phyloP scores from a whole-genome alignment of 345 rosid species.

The Eucalyptus pauciflora region DNA sequence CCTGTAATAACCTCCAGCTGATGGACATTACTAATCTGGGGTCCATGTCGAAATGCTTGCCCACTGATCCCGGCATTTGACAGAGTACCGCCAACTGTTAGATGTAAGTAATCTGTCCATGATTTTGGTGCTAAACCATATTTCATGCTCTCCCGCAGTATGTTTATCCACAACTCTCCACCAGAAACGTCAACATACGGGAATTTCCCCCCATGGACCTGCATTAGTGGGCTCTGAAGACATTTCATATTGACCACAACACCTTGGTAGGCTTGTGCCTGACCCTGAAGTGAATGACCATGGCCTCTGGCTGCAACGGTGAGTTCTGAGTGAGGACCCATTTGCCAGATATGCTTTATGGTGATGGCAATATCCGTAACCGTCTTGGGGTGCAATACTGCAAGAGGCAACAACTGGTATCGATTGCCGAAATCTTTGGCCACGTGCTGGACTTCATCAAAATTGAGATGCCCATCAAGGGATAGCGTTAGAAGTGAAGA shows the following conservation, averaged over 20 bases:
- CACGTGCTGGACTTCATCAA: conserved; percentile 53
- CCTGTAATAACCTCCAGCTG: conserved; percentile 95
- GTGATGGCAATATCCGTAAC: conserved; percentile 71
- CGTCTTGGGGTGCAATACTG: conserved; percentile 74
- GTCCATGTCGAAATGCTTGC: conserved; percentile 86
- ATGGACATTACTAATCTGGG: conserved; percentile 91
- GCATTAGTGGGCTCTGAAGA: conserved; percentile 32
- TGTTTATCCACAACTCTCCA: conserved; percentile 89
- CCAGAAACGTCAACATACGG: conserved; percentile 76
- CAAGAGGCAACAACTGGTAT: conserved; percentile 54
- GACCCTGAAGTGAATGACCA: conserved; percentile 86
- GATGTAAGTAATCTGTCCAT: conserved; percentile 90
- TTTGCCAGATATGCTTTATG: conserved; percentile 63
- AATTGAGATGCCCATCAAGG: conserved; percentile 64
- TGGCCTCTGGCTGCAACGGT: conserved; percentile 91
- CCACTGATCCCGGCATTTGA: conserved; percentile 97
- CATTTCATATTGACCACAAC: conserved; percentile 79
- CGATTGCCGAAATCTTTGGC: conserved; percentile 83
- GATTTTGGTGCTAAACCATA: conserved; percentile 88
- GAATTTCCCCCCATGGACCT: conserved; percentile 25
- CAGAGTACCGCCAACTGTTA: conserved; percentile 91
- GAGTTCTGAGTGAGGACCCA: conserved; percentile 74
- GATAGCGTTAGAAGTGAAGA: conserved; percentile 47
- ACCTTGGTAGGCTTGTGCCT: conserved; percentile 68
- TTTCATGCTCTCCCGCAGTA: conserved; percentile 56